Evolutionary conservation across 2,329 filamentous ascomycete genomes (phyloP), one percentile per base, ranked within the genome.

Genomic region (Claviceps pazoutovae): DNA sequence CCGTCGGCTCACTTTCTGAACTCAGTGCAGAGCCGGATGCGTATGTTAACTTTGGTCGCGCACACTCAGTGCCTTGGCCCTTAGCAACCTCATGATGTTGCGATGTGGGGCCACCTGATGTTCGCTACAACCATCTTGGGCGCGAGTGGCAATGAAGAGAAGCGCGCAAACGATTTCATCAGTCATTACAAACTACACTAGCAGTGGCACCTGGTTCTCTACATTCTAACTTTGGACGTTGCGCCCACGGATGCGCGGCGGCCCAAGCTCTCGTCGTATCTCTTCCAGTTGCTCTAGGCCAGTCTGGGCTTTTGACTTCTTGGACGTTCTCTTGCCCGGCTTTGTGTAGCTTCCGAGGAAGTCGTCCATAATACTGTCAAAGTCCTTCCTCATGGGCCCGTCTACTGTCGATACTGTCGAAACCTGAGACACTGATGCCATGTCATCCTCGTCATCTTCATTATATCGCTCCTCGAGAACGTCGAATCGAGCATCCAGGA

Each of bases 231-330:
- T 44, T 4, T 34, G 17, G 17, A 53, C 48, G 36, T 54, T 53
- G 16, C 59, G 58, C 30, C 62, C 62, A 17, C 62, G 63, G 52
- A 95, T 66, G 54, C 81, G 79, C 34, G 89, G 85, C 26, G 86
- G 86, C 0, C 91, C 91, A 52, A 96, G 68, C 6, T 82, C 87
- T 56, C 78, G 78, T 50, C 93, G 76, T 49, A 98, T 84, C 69
- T 97, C 91, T 58, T 97, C 93, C 54, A 97, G 73, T 72, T 97
- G 88, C 67, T 87, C 83, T 57, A 96, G 75, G 0, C 93, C 93
- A 54, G 78, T 86, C 64, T 86, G 84, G 57, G 85, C 82, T 63
- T 84, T 87, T 17, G 84, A 84, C 69, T 90, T 88, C 71, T 90
- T 91, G 19, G 88, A 78, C 11, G 75, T 73, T 65, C 82, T 83